Evolutionary conservation across 179 eudicot genomes (phyloP).

Genomic region (Sideroxylon spinosum): DNA sequence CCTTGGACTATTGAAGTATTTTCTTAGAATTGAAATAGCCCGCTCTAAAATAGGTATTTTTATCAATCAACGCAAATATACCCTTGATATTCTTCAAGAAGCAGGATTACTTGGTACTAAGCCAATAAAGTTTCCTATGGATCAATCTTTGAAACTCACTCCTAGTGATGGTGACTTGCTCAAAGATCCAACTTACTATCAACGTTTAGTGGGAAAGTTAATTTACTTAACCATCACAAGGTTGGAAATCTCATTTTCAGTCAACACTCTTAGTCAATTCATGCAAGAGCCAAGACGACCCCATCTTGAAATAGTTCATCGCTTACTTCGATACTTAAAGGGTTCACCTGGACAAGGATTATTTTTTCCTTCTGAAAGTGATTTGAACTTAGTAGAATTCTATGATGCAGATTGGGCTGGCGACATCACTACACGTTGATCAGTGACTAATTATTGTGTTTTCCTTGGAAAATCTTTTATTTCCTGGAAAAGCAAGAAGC

Average conservation of each 20-base stretch:
- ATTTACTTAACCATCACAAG: not conserved
- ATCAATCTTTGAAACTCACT: not conserved
- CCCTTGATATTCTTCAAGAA: not conserved
- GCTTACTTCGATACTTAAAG: conserved; percentile 4
- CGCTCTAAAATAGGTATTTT: not conserved
- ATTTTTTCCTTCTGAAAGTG: not conserved
- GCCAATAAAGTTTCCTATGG: not conserved
- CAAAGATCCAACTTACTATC: conserved; percentile 1
- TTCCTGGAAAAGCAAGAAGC: not conserved
- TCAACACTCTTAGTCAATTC: not conserved
- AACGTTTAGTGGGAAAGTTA: not conserved
- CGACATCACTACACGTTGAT: not conserved
- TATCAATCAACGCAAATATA: not conserved
- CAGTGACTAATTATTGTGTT: not conserved
- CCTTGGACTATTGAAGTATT: not conserved
- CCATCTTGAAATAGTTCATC: not conserved
- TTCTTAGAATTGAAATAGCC: conserved; percentile 2
- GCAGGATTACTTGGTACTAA: not conserved
- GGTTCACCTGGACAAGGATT: not conserved
- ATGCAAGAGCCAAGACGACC: not conserved
- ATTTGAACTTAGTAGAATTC: too few relatives aligned
- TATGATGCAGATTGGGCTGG: not conserved
- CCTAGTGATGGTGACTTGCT: not conserved
- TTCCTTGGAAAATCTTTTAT: not conserved
- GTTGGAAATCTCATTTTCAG: not conserved